phyloP scores from a whole-genome alignment of 495 filamentous ascomycete species.

The Neurospora africana region DNA sequence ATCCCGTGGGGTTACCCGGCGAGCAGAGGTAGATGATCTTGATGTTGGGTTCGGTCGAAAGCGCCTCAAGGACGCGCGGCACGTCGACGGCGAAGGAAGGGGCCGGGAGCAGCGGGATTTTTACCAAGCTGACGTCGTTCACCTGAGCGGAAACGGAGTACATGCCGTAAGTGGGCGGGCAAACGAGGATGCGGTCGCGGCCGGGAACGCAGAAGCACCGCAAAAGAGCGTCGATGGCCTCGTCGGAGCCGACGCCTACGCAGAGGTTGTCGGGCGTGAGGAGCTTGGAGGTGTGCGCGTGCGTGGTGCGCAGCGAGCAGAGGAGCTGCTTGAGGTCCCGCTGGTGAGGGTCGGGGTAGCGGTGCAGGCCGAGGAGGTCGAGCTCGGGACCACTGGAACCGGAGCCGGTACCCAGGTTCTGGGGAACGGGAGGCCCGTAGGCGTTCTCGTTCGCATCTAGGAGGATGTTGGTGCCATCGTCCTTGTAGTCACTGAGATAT shows the following conservation, averaged over 20 bases:
- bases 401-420: constrained; percentile 12
- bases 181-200: constrained; percentile 80
- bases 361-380: constrained; percentile 70
- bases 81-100: constrained; percentile 61
- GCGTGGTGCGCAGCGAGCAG: constrained; percentile 79
- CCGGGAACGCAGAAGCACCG: constrained; percentile 87
- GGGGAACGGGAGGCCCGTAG: constrained; percentile 60
- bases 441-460: constrained; percentile 98
- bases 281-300: constrained; percentile 62
- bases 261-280: constrained; percentile 78
- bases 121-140: constrained; percentile 81
- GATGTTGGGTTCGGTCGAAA: constrained; percentile 55
- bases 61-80: constrained; percentile 50
- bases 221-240: constrained; percentile 88
- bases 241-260: constrained; percentile 90
- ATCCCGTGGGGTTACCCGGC: constrained; percentile 86
- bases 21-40: constrained; percentile 89
- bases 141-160: constrained; percentile 87
- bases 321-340: constrained; percentile 71
- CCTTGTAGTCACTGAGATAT: constrained; percentile 81
- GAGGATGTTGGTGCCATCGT: constrained; percentile 91
- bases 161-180: constrained; percentile 97
- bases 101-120: constrained; percentile 57
- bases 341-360: constrained; percentile 97
- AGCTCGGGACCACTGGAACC: constrained; percentile 31